Conservation (phyloP, 2,329 filamentous ascomycete genomes). For the Microascus cirrosus region DNA sequence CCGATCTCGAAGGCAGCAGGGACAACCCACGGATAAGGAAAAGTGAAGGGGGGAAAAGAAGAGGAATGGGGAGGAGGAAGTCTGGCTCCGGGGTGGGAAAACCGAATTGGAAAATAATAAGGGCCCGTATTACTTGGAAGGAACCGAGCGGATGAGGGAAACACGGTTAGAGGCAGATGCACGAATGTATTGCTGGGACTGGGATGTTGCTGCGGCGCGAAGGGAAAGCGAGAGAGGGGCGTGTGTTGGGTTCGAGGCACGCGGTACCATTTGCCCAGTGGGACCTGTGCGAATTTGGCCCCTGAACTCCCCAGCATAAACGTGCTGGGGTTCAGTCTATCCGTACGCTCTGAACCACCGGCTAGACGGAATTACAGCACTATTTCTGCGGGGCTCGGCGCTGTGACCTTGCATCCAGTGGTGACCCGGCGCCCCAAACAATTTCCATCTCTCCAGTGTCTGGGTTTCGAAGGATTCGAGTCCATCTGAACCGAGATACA, state of each 20-base stretch:
- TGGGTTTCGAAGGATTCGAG: neutral
- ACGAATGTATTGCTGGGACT: neutral
- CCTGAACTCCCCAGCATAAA: neutral
- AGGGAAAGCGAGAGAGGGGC: neutral
- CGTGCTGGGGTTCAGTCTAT: neutral
- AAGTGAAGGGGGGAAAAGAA: slow-evolving; percentile 2
- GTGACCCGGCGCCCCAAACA: too few species aligned
- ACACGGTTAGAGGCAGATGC: slow-evolving; percentile 5
- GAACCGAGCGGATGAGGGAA: slow-evolving; percentile 4
- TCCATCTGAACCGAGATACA: neutral
- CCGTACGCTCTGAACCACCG: too few species aligned
- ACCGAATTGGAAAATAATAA: slow-evolving; percentile 4
- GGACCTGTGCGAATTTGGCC: neutral
- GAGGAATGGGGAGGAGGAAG: neutral
- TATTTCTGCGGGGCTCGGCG: too few species aligned
- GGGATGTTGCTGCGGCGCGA: neutral
- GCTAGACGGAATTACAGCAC: neutral
- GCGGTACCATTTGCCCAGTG: neutral
- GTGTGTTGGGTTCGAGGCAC: neutral
- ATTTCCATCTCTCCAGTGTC: too few species aligned
- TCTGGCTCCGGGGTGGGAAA: neutral
- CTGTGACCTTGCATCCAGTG: too few species aligned
- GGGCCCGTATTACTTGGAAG: slow-evolving; percentile 2
- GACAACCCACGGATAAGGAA: slow-evolving; percentile 2
- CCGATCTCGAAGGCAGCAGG: neutral